Base-by-base conservation (phyloP, 805 yeast genomes). In the Yarrowia sp. region DNA sequence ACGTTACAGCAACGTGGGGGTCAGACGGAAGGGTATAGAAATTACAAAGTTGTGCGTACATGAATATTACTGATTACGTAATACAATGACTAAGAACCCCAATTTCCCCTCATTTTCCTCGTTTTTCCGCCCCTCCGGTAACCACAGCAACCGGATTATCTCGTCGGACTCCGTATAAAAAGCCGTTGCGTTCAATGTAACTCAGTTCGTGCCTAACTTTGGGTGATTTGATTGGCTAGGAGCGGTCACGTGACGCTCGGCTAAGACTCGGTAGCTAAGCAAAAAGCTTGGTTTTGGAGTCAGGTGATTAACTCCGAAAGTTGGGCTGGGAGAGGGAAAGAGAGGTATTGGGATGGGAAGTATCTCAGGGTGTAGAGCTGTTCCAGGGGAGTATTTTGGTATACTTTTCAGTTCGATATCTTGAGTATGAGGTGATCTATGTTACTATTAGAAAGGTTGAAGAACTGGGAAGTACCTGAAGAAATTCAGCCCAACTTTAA, bases 91-190 rank as follows among this genome's bases (percentile, higher is more conserved):
- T 7, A 24, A 24, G 0, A 24, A 24, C 6, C 30, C 6, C 30
- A 7, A 24, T 24, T 24, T 24, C 30, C 30, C 30, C 30, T 24
- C 30, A n/a, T n/a, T n/a, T 7, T 24, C 30, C 30, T 7, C 30
- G 30, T 24, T 24, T 24, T n/a, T n/a, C n/a, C n/a, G n/a, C n/a
- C n/a, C n/a, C n/a, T n/a, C n/a, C n/a, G n/a, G n/a, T n/a, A n/a
- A n/a, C 30, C 30, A 4, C 30, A 24, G 30, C 30, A 24, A 34
- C 56, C 56, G 56, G 56, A 50, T 50, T 50, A 50, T 50, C 56
- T 36, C n/a, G 30, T 50, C 56, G 56, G 56, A 50, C 40, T 50
- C 56, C 56, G 56, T 30, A n/a, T n/a, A 30, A 38, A n/a, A 40
- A 50, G n/a, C 56, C 56, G 56, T 50, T 50, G 55, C 24, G 20